Base-by-base conservation (phyloP, 176 grass and related monocot genomes). In the Phyllostachys edulis region DNA sequence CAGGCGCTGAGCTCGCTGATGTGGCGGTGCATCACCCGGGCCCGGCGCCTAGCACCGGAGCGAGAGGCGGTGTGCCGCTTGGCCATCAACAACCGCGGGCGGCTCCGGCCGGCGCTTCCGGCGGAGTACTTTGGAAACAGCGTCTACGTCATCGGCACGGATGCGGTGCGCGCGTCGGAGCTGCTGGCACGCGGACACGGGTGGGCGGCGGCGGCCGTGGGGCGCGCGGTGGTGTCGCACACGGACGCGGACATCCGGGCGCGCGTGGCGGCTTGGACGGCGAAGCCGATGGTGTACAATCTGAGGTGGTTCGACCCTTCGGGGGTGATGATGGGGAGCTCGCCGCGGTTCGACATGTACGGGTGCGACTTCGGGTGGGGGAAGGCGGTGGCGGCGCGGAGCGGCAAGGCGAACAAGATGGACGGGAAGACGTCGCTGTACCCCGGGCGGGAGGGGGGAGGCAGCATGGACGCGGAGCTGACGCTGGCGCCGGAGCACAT, bases 301-400 rank as follows among this genome's bases (percentile, higher is more conserved):
- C 2, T 47, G 36, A 77, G 67, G 61, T 50, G 7, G 41, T 86
- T 91, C 46, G 87, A 88, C 34, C 45, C 42, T 6, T 6, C 11
- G 15, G 71, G 67, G 69, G 49, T 91, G 26, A 75, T 90, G 87
- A 52, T 94, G 36, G 85, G 87, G 10, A 90, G 94, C 87, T 97
- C 94, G 20, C 89, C 94, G 38, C 63, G 94, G 40, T 97, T 97
- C 63, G 71, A 88, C 27, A 73, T 92, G 74, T 97, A 86, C 77
- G 89, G 81, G 1, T 94, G 91, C 87, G 84, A 97, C 47, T 94
- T 97, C 12, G 94, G 89, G 14, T 97, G 79, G 94, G 94, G 91
- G 9, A 79, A 71, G 18, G 55, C 89, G 3, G 57, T 92, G 62
- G 94, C 94, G 7, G 74, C 60, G 21, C 80, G 91, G 37, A 94